Evolutionary conservation across 805 yeast species (phyloP).

Genomic region (Kodamaea laetipori): DNA sequence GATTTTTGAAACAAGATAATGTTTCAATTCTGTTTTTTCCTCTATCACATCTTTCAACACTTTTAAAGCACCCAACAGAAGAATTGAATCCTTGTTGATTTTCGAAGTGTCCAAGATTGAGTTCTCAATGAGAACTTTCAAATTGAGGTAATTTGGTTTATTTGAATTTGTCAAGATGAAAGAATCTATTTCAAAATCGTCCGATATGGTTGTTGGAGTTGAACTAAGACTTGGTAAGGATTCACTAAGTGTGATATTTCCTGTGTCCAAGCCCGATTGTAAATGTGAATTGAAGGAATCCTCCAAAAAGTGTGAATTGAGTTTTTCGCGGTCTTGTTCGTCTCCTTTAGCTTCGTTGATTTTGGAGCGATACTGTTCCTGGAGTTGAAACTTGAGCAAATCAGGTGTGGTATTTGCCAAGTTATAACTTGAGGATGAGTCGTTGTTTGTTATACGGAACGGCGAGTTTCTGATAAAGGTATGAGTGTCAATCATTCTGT

Average conservation of each 20-base stretch:
- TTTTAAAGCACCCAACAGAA: conserved; percentile 32
- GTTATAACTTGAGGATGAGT: conserved; percentile 28
- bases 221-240: conserved; percentile 18
- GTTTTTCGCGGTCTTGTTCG: conserved; percentile 5
- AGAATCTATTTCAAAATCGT: conserved; percentile 21
- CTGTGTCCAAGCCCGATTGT: conserved; percentile 33
- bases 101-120: conserved; percentile 43
- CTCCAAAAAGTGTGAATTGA: conserved; percentile 28
- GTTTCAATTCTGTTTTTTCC: conserved; percentile 32
- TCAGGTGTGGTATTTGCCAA: conserved; percentile 45
- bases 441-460: conserved; percentile 32
- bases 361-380: conserved; percentile 37
- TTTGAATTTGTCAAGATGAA: conserved; percentile 17
- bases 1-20: conserved; percentile 34
- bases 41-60: conserved; percentile 30
- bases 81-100: conserved; percentile 34
- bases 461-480: conserved; percentile 40
- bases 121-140: conserved; percentile 48
- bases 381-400: conserved; percentile 44
- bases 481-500: conserved; percentile 41
- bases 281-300: conserved; percentile 38
- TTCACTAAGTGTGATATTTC: conserved; percentile 20
- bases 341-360: conserved; percentile 18
- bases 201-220: conserved; percentile 24
- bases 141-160: conserved; percentile 37